Base-by-base conservation (phyloP, 2,329 filamentous ascomycete species). In the Aspergillus sp. region DNA sequence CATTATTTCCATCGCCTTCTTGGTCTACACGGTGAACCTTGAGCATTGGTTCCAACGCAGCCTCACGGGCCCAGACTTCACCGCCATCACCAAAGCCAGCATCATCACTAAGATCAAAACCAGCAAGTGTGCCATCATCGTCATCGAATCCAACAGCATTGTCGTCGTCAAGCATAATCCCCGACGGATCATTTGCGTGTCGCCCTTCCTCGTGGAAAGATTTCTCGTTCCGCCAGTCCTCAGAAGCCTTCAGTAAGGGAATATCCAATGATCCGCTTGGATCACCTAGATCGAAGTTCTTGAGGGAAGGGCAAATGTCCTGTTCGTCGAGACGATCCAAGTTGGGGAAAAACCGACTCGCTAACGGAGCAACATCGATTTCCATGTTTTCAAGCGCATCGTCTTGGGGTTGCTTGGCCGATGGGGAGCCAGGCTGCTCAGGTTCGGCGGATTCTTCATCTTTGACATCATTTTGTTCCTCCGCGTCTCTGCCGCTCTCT, bases 81-180 rank as follows among this genome's bases (percentile, higher is more conserved):
- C 93, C 93, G 50, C 93, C 93, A 65, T 97, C 90, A 22, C 93
- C 93, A 63, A 98, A 98, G 10, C 87, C 88, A 47, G 89, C 81
- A 53, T 94, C 86, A 15, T 72, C 74, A 27, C 69, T 80, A 41
- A 85, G 72, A 53, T 88, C 85, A 46, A 88, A 88, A 42, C 79
- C 84, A 39, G 83, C 87, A 33, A 90, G 73, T 4, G 74, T 71
- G 33, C 78, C 80, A 53, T 90, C 89, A 56, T 90, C 86, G 53
- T 88, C 84, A 52, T 90, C 86, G 57, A 95, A 94, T 9, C 87
- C 90, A 47, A 82, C 79, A 13, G 84, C 85, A 57, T 90, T 90
- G 52, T 94, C 89, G 33, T 90, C 90, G 59, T 95, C 90, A 13
- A 95, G 82, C 60, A 90, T 86, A 61, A 91, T 82, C 15, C 86